Conservation (phyloP, 1,139 yeast genomes). For the Diutina ranongensis region DNA sequence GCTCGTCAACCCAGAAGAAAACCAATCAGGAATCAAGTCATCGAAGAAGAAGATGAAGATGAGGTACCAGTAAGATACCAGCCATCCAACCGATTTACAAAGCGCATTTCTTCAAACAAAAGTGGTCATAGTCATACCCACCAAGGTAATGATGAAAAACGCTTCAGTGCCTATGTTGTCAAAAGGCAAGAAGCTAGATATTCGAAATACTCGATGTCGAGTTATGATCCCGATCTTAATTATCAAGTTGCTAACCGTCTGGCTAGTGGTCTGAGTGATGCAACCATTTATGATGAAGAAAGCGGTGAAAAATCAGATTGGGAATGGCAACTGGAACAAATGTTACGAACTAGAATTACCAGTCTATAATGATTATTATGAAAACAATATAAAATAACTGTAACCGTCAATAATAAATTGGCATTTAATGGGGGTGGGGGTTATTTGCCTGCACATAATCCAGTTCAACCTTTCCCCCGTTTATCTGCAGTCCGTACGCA, state of each 20-base stretch:
- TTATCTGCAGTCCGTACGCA: background rate
- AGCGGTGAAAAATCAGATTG: background rate
- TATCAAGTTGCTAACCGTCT: background rate
- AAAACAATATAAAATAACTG: too few relatives aligned
- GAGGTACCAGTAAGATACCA: slow-evolving; percentile 1
- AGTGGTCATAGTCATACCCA: background rate
- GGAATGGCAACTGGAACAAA: background rate
- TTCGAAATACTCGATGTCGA: background rate
- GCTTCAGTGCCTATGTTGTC: background rate
- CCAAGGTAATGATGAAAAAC: background rate
- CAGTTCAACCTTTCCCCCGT: too few relatives aligned
- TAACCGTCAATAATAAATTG: too few relatives aligned
- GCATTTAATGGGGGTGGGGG: too few relatives aligned
- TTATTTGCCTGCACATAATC: too few relatives aligned
- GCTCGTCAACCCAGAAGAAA: background rate
- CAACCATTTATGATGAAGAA: slow-evolving; percentile 4
- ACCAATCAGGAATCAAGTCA: background rate
- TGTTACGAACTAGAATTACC: background rate
- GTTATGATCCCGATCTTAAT: background rate
- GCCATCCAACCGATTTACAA: background rate
- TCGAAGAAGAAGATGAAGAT: background rate
- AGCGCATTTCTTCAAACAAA: background rate
- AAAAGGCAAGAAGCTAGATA: background rate
- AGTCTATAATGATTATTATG: background rate
- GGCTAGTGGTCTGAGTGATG: slow-evolving; percentile 5